Base-by-base conservation (phyloP, 2,329 filamentous ascomycete species). In the Endothia cerciana region DNA sequence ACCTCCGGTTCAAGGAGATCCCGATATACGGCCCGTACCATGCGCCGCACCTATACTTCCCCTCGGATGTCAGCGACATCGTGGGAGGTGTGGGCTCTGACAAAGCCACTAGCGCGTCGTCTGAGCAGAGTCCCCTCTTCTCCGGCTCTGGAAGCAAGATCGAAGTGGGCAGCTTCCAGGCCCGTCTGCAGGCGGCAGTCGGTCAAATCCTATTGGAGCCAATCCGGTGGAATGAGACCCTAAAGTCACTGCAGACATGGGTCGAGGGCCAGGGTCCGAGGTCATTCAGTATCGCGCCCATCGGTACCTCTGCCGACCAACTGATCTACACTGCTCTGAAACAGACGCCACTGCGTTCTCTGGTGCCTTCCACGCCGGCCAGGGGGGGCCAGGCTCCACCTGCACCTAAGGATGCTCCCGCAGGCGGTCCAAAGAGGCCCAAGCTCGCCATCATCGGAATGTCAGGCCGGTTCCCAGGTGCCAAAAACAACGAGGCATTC, bases 291-390 rank as follows among this genome's bases (percentile, higher is more conserved):
- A n/a, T 55, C 7, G 10, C 55, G 7, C 63, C 63, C 10, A 36
- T 64, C 8, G 63, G 45, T 2, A 64, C 63, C 10, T 11, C 47
- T n/a, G 63, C 56, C 13, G 63, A 64, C 13, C 63, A 60, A 36
- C 45, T 64, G 17, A 55, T 64, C 28, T 41, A 64, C 13, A 45
- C 36, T 17, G 43, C 45, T 7, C 38, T 64, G 10, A 64, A 55
- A 45, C 56, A 60, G 57, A 60, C 63, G 13, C 38, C 57, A 25
- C 28, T 64, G 25, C 28, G 45, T 10, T 17, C 17, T 17, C 60
- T n/a, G 8, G 17, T 53, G 1, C 19, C 60, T 33, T 10, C 60
- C 17, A 40, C 17, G 10, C 17, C 36, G 8, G 15, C 41, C 13
- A 43, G n/a, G n/a, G n/a, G n/a, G n/a, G n/a, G n/a, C n/a, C n/a